Evolutionary conservation across 2,329 filamentous ascomycete genomes (phyloP).

Genomic region (Ophiostoma triangulosporum): DNA sequence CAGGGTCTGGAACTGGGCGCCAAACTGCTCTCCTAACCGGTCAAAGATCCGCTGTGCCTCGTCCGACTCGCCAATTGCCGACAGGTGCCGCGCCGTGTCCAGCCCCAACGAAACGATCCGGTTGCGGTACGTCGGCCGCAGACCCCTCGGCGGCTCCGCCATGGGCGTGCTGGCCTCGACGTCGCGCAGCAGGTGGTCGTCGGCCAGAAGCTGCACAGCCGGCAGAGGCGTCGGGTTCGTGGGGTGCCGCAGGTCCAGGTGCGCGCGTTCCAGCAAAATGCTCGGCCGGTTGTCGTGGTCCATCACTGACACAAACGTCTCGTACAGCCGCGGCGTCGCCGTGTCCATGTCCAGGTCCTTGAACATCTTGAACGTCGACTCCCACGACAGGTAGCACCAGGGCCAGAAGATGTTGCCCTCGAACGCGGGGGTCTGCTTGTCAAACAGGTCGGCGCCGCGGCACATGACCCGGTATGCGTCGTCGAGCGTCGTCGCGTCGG

Average conservation of each 20-base stretch:
- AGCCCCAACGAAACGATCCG: conserved; percentile 27
- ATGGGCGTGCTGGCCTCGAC: conserved; percentile 7
- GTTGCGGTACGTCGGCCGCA: conserved; percentile 14
- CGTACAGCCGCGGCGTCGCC: conserved; percentile 36
- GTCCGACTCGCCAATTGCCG: conserved; percentile 24
- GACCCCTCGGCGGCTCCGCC: conserved; percentile 15
- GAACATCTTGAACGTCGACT: conserved; percentile 38
- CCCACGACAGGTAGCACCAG: conserved; percentile 37
- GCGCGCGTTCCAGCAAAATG: conserved; percentile 34
- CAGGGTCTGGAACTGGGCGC: conserved; percentile 10
- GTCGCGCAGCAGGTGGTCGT: conserved; percentile 14
- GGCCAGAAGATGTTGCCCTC: conserved; percentile 25
- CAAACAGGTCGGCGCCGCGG: conserved; percentile 31
- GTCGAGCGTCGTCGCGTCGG: conserved; percentile 29
- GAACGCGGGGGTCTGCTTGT: conserved; percentile 22
- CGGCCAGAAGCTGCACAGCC: conserved; percentile 32
- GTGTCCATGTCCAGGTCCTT: conserved; percentile 30
- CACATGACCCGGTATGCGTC: conserved; percentile 34
- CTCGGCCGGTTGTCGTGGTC: conserved; percentile 23
- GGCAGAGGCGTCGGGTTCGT: conserved; percentile 32
- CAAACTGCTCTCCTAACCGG: conserved; percentile 13
- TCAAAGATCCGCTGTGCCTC: conserved; percentile 28
- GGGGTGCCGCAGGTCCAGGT: conserved; percentile 42
- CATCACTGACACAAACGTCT: conserved; percentile 36
- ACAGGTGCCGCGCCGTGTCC: conserved; percentile 34